Base-by-base conservation (phyloP, 805 yeast species). In the Saturnispora bothae region DNA sequence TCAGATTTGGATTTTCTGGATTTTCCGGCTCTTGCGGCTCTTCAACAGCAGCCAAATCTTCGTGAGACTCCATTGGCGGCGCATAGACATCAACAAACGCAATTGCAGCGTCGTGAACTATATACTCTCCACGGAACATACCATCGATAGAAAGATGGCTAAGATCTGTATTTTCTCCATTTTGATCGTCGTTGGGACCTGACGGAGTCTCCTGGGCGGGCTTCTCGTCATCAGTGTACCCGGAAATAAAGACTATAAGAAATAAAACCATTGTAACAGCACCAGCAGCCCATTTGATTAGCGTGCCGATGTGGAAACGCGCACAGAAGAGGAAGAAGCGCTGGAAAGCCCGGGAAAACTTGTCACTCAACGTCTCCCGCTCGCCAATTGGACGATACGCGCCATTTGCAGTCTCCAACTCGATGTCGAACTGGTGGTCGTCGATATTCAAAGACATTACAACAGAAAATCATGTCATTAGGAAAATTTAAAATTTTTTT, bases 351-450 rank as follows among this genome's bases (percentile, higher is more conserved):
- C 35, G 25, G 12, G 8, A 18, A 6, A 25, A 18, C 13, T 13
- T 28, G 12, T 29, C 38, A 3, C 3, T 9, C 2, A 35, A 9
- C 19, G 18, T 28, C 26, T 31, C 39, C 19, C 13, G 25, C 20
- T 37, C 31, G 4, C 40, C 40, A 17, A 37, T 13, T 10, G 20
- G 23, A 8, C 31, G 17, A 27, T 31, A 31, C n/a, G n/a, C n/a
- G n/a, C n/a, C n/a, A n/a, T n/a, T n/a, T n/a, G n/a, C n/a, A n/a
- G n/a, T n/a, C n/a, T n/a, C n/a, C n/a, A 45, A 50, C 32, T 52
- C 57, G 2, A 51, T 48, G 17, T 50, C 44, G 28, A 51, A 53
- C 16, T 48, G 48, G n/a, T 42, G 49, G 16, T 38, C 43, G 16
- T 35, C 39, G 26, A 37, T 32, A 14, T 39, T 34, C 5, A 34